These are phyloP conservation scores for Erythrophleum fordii DNA, from an alignment of 306 rosid species.

Conservation along the genomic window DNA sequence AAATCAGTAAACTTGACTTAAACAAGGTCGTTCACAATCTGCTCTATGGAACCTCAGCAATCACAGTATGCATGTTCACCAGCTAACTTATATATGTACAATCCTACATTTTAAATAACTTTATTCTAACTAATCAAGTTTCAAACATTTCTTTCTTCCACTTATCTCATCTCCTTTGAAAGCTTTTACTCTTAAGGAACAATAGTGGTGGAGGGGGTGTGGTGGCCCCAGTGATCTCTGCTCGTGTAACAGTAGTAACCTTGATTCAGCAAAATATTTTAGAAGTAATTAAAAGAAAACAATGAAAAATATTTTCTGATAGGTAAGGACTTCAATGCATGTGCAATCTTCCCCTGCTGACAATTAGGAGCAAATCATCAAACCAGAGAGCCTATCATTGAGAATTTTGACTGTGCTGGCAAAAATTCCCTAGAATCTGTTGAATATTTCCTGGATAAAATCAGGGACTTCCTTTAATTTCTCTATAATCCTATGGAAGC, in stretches of 20 bases:
- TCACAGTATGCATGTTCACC: neutral
- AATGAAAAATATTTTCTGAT: neutral
- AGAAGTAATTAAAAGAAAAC: too few species aligned
- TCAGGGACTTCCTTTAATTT: neutral
- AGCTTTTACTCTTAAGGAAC: neutral
- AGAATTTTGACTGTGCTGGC: too few species aligned
- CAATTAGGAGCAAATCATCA: too few species aligned
- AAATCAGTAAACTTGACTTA: too few species aligned
- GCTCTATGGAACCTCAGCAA: neutral
- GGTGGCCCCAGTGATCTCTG: too few species aligned
- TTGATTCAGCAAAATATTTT: too few species aligned
- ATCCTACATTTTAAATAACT: neutral
- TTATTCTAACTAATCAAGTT: neutral
- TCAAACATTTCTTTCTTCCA: neutral
- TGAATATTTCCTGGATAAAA: neutral
- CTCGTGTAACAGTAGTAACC: neutral
- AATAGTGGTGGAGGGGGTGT: too few species aligned
- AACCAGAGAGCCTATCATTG: too few species aligned
- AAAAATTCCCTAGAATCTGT: too few species aligned
- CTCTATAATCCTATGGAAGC: neutral
- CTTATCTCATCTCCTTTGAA: neutral
- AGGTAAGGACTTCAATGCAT: too few species aligned
- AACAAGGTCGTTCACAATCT: neutral
- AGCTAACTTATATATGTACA: neutral
- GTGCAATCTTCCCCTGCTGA: too few species aligned